Evolutionary conservation across 129 eudicot genomes (phyloP).

Genomic region (Helianthus tuberosus): DNA sequence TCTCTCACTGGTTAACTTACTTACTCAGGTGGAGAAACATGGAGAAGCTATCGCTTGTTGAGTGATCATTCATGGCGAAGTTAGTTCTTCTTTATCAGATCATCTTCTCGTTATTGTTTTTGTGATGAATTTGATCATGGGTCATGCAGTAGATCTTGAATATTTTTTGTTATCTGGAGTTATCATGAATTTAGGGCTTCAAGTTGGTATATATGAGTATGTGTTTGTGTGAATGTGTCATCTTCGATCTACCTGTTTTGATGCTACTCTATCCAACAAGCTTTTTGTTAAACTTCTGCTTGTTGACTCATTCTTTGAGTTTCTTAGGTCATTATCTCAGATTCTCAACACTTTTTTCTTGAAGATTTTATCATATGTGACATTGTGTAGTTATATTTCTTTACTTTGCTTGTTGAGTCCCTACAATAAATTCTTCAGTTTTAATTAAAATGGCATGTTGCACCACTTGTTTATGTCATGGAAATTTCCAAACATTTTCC

Average conservation of each 20-base stretch:
- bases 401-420: neutral
- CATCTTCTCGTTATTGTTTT: neutral
- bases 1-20: conserved; percentile 21
- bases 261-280: neutral
- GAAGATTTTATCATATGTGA: too few species aligned
- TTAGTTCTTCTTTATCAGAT: conserved; percentile 15
- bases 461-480: too few species aligned
- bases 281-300: neutral
- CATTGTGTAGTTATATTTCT: too few species aligned
- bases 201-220: neutral
- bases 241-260: neutral
- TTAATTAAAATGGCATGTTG: too few species aligned
- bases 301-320: too few species aligned
- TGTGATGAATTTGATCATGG: conserved; percentile 18
- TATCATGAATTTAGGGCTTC: neutral
- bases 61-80: conserved; percentile 24
- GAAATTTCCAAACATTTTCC: neutral
- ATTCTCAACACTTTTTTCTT: too few species aligned
- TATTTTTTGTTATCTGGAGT: neutral
- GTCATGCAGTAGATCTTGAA: neutral
- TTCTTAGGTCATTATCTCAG: too few species aligned
- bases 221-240: neutral
- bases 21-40: conserved; percentile 20
- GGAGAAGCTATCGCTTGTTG: conserved; percentile 20
- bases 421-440: neutral